These are phyloP conservation scores for Heteromeles arbutifolia DNA, from an alignment of 306 rosid species.

Conservation along the genomic window DNA sequence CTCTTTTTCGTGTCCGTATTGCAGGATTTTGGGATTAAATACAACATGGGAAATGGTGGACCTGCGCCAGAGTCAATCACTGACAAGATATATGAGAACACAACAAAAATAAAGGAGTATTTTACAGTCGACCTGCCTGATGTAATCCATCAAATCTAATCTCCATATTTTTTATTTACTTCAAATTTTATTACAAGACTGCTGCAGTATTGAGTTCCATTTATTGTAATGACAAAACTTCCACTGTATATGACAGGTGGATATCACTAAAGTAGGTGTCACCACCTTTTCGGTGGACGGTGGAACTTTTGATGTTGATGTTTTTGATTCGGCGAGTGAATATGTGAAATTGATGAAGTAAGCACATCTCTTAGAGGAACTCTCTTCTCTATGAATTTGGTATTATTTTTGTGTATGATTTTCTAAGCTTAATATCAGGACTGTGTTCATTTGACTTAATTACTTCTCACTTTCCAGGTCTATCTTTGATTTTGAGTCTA, in stretches of 20 bases:
- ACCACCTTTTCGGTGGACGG: constrained; percentile 78
- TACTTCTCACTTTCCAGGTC: constrained; percentile 50
- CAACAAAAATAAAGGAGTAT: constrained; percentile 80
- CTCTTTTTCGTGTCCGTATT: constrained; percentile 19
- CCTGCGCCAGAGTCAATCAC: constrained; percentile 98
- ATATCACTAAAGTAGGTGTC: constrained; percentile 53
- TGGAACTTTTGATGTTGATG: constrained; percentile 94
- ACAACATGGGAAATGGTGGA: constrained; percentile 99
- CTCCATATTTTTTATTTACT: not conserved
- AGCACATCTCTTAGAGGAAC: constrained; percentile 17
- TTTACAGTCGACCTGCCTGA: constrained; percentile 79
- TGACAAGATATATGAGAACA: constrained; percentile 73
- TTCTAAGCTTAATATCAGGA: not conserved
- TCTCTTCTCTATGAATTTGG: not conserved
- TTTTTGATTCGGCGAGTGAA: constrained; percentile 91
- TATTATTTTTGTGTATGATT: not conserved
- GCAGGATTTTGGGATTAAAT: constrained; percentile 98
- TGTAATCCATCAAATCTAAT: constrained; percentile 35
- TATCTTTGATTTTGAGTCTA: constrained; percentile 78
- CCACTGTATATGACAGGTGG: constrained; percentile 51
- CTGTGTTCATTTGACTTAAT: not conserved
- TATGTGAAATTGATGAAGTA: constrained; percentile 90
- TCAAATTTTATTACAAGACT: not conserved
- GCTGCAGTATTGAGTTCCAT: not conserved
- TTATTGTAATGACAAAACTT: constrained; percentile 14